Evolutionary conservation across 305 asterid species (phyloP), one percentile per base, ranked within the genome.

Genomic region (Fraxinus sp.): DNA sequence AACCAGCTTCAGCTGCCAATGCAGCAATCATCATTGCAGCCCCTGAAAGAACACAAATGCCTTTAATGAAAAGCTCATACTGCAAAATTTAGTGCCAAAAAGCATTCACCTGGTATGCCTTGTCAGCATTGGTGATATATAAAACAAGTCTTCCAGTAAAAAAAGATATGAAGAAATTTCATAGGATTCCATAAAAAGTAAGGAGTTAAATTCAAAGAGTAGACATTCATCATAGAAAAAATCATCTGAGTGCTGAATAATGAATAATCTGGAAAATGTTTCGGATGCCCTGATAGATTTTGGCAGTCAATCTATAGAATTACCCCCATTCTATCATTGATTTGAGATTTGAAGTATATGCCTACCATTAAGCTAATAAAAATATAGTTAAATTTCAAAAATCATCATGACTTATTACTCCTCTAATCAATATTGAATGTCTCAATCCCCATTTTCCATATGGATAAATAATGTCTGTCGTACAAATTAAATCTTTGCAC

Each of bases 1-100:
- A 62, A 64, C 92, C 92, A 81, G 92, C 90, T 82, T 89, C 89
- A 36, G 89, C 86, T 66, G 92, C 88, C 86, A 89, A 79, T 8
- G 84, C 88, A 32, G 90, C 90, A 13, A 89, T 82, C 83, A 89
- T 83, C 89, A 89, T 87, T 22, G 89, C 80, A 76, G 82, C 86
- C 77, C 90, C 92, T 89, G 87, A 41, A 82, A 84, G 64, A 85
- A 78, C 32, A 72, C 52, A 41, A 79, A 78, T 46, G 9, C 52
- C 14, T 57, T 26, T 49, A 70, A 74, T 83, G 57, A 57, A 35
- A 30, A 10, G 28, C 18, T 76, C 44, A 62, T 20, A 32, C 52
- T 5, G 79, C 11, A 70, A 22, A 74, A 26, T 32, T 13, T 62
- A 57, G 39, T 68, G 37, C 74, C 37, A 68, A 68, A 68, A 68